Evolutionary conservation across 306 rosid species (phyloP), one percentile per base, ranked within the genome.

Genomic region (Oemleria cerasiformis): DNA sequence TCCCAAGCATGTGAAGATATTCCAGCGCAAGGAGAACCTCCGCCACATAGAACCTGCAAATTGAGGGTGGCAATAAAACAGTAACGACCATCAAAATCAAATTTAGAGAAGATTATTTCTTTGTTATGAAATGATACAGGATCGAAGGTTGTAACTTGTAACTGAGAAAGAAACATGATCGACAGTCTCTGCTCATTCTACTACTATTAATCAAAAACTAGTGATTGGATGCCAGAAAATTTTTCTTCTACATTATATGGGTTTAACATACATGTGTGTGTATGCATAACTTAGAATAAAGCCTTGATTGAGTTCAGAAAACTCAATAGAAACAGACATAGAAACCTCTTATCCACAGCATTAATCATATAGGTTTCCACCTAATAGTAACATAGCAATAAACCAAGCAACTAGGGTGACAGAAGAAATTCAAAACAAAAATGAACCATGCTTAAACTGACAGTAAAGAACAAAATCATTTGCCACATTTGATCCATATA

Each of bases 1-100:
- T 84, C 65, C 88, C 88, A 19, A 84, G 88, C 88, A 84, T 84
- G 76, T 84, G 88, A 73, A 84, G 88, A 59, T 84, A 84, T 63
- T 84, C 88, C 62, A 84, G 44, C 17, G 88, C 85, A 65, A 84
- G 84, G 64, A 84, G 88, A 78, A 84, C 60, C 74, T 84, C 88
- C 1, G 88, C 88, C 16, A 84, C 75, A 62, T 84, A 84, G 69
- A 84, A 84, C 75, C 88, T 84, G 82, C 82, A 78, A 40, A 41
- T 73, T 9, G 4, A 10, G 17, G 50, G 64, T 30, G 14, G 14
- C 45, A 54, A 44, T 8, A 61, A 16, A 55, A 38, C 14, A 68
- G n/a, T 9, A 49, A 48, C 6, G 55, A 25, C 54, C 44, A 0
- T 41, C 73, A 65, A 39, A 39, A 19, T 49, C 41, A 43, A 44